These are phyloP conservation scores for Artemisia annua DNA, from an alignment of 129 eudicot species.

Conservation along the genomic window DNA sequence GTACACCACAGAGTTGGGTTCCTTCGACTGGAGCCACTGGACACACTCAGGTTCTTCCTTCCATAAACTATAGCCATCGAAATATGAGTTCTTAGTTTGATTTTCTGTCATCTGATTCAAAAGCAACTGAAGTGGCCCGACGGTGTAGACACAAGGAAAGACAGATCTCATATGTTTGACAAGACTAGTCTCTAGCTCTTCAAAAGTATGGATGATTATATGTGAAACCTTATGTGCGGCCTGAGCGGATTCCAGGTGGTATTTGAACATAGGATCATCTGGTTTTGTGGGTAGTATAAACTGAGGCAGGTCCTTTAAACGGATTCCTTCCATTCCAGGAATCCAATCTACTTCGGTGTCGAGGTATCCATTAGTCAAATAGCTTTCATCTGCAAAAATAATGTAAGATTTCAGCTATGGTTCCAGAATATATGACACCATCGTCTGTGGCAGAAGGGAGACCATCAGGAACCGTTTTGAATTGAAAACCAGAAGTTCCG, in stretches of 20 bases:
- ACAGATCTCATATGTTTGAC: conserved; percentile 30
- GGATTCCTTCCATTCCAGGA: conserved; percentile 33
- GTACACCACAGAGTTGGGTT: conserved; percentile 31
- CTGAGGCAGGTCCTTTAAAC: conserved; percentile 20
- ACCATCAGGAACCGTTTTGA: conserved; percentile 28
- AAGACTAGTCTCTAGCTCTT: conserved; percentile 44
- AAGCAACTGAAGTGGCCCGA: conserved; percentile 51
- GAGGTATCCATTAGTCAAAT: conserved; percentile 24
- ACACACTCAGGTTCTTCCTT: conserved; percentile 38
- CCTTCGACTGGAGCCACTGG: conserved; percentile 38
- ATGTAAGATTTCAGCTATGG: background rate
- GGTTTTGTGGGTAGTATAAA: conserved; percentile 16
- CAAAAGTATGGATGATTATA: conserved; percentile 53
- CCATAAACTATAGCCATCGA: conserved; percentile 36
- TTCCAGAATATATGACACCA: background rate
- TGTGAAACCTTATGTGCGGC: conserved; percentile 33
- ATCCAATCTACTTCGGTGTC: conserved; percentile 34
- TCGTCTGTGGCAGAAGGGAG: conserved; percentile 12
- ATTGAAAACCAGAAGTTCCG: conserved; percentile 19
- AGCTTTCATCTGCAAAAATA: conserved; percentile 26
- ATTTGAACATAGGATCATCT: conserved; percentile 31
- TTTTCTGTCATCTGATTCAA: conserved; percentile 32
- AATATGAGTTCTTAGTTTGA: background rate
- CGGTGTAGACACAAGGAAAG: conserved; percentile 36
- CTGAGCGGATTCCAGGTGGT: conserved; percentile 14